Conservation (phyloP, 768 basidiomycete genomes). For the Gloeophyllum trabeum region DNA sequence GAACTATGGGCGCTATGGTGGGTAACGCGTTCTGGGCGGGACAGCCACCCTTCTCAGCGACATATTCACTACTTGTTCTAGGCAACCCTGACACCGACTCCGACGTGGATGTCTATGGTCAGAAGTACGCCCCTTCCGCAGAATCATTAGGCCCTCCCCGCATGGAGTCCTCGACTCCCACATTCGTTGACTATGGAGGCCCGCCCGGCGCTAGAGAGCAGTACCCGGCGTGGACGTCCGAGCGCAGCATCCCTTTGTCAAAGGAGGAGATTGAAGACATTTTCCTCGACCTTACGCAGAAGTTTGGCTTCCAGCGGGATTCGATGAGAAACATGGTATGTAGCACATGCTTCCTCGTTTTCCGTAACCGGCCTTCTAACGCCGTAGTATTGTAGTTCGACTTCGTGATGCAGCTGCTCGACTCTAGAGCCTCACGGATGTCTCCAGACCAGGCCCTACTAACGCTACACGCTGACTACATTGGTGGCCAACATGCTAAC, state of each 20-base stretch:
- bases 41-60: too few species aligned
- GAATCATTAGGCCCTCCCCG: constrained; percentile 63
- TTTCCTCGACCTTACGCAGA: constrained; percentile 93
- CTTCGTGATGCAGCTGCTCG: constrained; percentile 94
- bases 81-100: constrained; percentile 80
- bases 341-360: not conserved
- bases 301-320: constrained; percentile 96
- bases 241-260: constrained; percentile 90
- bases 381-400: constrained; percentile 53
- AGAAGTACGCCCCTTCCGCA: constrained; percentile 60
- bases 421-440: constrained; percentile 96
- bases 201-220: constrained; percentile 59
- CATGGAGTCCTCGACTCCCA: constrained; percentile 62
- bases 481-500: constrained; percentile 96
- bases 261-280: constrained; percentile 99
- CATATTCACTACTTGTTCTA: too few species aligned
- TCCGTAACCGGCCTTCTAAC: not conserved
- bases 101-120: constrained; percentile 61
- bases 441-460: constrained; percentile 90
- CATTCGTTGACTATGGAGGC: constrained; percentile 52
- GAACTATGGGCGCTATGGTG: constrained; percentile 56
- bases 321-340: constrained; percentile 91
- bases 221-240: constrained; percentile 90
- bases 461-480: constrained; percentile 96
- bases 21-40: constrained; percentile 4